A percentile compares a stretch with the other conserved stretches of the same genome.
These are phyloP conservation scores for Daedalea quercina DNA, from an alignment of 768 basidiomycete genomes.

Conservation along the genomic window DNA sequence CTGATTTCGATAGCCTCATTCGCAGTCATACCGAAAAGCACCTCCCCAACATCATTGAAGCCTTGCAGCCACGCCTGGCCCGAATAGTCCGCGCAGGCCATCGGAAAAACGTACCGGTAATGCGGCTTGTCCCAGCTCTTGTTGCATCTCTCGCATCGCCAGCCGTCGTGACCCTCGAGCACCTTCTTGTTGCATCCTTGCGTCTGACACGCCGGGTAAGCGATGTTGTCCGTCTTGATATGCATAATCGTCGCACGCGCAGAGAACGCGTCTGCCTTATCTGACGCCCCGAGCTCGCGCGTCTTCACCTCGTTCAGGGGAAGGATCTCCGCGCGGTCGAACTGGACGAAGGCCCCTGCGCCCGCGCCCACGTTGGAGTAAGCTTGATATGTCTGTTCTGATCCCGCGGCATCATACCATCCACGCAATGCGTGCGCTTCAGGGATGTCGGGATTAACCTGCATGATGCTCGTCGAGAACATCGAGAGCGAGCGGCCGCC, in stretches of 20 bases:
- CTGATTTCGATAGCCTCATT: slow-evolving; percentile 72
- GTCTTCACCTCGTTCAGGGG: slow-evolving; percentile 76
- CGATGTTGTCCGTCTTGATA: slow-evolving; percentile 74
- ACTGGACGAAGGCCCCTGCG: slow-evolving; percentile 29
- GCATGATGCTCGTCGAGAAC: slow-evolving; percentile 74
- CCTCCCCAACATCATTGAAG: slow-evolving; percentile 87
- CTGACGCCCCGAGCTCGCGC: slow-evolving; percentile 64
- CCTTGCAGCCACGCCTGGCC: slow-evolving; percentile 89
- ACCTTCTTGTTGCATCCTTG: slow-evolving; percentile 90
- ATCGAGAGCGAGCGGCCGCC: slow-evolving; percentile 83
- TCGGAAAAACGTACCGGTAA: slow-evolving; percentile 67
- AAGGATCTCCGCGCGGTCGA: slow-evolving; percentile 69
- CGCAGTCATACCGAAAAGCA: slow-evolving; percentile 71
- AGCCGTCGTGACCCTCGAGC: slow-evolving; percentile 54
- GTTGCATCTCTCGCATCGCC: slow-evolving; percentile 93
- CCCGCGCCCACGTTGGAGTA: slow-evolving; percentile 46
- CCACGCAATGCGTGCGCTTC: slow-evolving; percentile 83
- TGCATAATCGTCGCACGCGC: slow-evolving; percentile 81
- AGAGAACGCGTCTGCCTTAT: slow-evolving; percentile 77
- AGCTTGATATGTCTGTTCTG: slow-evolving; percentile 59
- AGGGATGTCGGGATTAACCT: slow-evolving; percentile 86
- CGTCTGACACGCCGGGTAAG: slow-evolving; percentile 85
- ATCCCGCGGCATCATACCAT: slow-evolving; percentile 82
- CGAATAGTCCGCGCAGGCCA: slow-evolving; percentile 88
- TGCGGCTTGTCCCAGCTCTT: slow-evolving; percentile 63